Evolutionary conservation across 2,329 filamentous ascomycete genomes (phyloP).

Genomic region (Aaosphaeria pasadenensis): DNA sequence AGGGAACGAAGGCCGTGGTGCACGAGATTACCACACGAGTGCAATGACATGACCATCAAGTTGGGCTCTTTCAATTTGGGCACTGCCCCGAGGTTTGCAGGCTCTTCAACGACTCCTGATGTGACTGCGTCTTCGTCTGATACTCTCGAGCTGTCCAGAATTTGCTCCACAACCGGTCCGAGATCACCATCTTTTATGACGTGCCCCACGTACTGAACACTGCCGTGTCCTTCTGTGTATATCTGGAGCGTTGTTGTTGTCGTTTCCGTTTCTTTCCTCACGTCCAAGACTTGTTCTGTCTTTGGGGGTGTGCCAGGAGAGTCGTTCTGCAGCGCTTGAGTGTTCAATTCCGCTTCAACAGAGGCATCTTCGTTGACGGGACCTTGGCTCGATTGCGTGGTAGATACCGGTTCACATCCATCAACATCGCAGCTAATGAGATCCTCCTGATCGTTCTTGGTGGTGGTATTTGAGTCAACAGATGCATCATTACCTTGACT

Average conservation of each 20-base stretch:
- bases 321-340: background rate
- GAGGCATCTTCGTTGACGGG: background rate
- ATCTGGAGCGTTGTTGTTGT: conserved; percentile 34
- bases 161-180: conserved; percentile 61
- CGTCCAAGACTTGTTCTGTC: background rate
- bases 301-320: background rate
- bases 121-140: conserved; percentile 20
- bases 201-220: conserved; percentile 75
- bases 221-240: conserved; percentile 61
- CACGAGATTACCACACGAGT: conserved; percentile 96
- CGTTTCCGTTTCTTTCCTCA: conserved; percentile 7
- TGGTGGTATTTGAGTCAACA: conserved; percentile 13
- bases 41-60: conserved; percentile 89
- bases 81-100: conserved; percentile 21
- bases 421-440: conserved; percentile 8
- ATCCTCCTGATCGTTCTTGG: conserved; percentile 24
- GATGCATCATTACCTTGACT: conserved; percentile 15
- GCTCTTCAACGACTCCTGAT: conserved; percentile 16
- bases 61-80: conserved; percentile 34
- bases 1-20: conserved; percentile 90
- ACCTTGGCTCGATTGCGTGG: background rate
- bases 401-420: conserved; percentile 6
- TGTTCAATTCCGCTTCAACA: background rate
- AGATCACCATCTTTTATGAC: conserved; percentile 72
- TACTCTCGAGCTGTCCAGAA: conserved; percentile 46